Evolutionary conservation across 2,329 filamentous ascomycete genomes (phyloP), one percentile per base, ranked within the genome.

Genomic region (Cryphonectria carpinicola): DNA sequence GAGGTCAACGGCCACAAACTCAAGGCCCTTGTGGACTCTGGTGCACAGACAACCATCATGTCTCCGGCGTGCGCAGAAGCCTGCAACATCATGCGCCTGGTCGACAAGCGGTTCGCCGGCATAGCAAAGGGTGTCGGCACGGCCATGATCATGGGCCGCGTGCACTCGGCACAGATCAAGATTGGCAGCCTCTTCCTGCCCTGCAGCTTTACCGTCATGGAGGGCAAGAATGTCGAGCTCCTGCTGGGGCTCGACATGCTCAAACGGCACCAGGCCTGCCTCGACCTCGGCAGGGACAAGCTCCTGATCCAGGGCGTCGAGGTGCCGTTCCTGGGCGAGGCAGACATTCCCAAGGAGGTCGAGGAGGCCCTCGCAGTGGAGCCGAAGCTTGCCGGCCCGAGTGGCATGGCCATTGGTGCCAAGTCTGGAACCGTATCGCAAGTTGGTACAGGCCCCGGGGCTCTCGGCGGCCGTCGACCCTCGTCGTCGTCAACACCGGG

Each of bases 191-290:
- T 95, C 73, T 94, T 94, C 79, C 85, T 99, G 75, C 92, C 95
- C 3, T 98, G 95, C 83, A 96, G 94, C 71, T 99, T 99, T 81
- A 99, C 96, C 3, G 96, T 99, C 78, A 99, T 99, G 96, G 96
- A 99, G 83, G 96, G 96, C 74, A 99, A 98, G 82, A 90, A 94
- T 67, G 96, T 99, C 35, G 96, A 98, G 79, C 86, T 99, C 25
- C 87, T 99, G 2, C 88, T 99, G 17, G 96, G 96, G 4, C 84
- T 99, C 58, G 96, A 99, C 80, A 99, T 99, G 93, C 86, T 99
- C 73, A 98, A 97, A 83, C 90, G 96, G 54, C 95, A 98, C 81
- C 95, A 97, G 81, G 96, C 95, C 49, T 92, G 88, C 76, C 95
- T 99, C 77, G 96, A 99, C 79, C 87, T 99, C 17, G 88, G 90